phyloP scores from a whole-genome alignment of 2,329 filamentous ascomycete species.

The Tricladium varicosporioides region DNA sequence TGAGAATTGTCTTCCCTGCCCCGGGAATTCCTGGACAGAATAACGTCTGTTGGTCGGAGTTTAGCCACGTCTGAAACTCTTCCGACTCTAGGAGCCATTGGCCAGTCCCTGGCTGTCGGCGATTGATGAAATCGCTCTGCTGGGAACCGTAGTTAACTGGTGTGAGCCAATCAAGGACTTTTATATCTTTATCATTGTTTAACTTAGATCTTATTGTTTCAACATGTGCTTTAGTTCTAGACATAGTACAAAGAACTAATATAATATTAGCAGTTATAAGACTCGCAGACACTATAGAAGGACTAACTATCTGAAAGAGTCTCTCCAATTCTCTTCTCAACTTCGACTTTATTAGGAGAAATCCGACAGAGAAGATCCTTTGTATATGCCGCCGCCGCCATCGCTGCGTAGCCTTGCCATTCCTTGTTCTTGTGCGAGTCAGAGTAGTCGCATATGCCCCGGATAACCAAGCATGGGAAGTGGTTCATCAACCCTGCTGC shows the following conservation, averaged over 20 bases:
- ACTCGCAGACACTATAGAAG: too few relatives aligned
- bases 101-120: conserved; percentile 13
- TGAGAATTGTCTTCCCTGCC: conserved; percentile 47
- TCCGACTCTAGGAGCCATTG: conserved; percentile 14
- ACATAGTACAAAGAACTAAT: too few relatives aligned
- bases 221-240: too few relatives aligned
- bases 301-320: too few relatives aligned
- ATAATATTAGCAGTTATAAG: too few relatives aligned
- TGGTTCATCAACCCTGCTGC: conserved; percentile 11
- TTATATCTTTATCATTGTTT: too few relatives aligned
- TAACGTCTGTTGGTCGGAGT: conserved; percentile 6
- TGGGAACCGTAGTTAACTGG: conserved; percentile 36
- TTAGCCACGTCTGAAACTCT: conserved; percentile 11
- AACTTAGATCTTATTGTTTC: too few relatives aligned
- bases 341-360: too few relatives aligned
- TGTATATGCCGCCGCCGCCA: conserved; percentile 12
- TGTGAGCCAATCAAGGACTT: conserved; percentile 42
- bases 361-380: conserved; percentile 10
- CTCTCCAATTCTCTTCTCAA: too few relatives aligned
- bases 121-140: conserved; percentile 37
- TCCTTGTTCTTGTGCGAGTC: conserved; percentile 15
- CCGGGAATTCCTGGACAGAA: conserved; percentile 34
- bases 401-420: conserved; percentile 16
- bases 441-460: conserved; percentile 19
- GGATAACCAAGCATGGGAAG: conserved; percentile 16